These are phyloP conservation scores for Microthlaspi erraticum DNA, from an alignment of 345 rosid species.

Conservation along the genomic window DNA sequence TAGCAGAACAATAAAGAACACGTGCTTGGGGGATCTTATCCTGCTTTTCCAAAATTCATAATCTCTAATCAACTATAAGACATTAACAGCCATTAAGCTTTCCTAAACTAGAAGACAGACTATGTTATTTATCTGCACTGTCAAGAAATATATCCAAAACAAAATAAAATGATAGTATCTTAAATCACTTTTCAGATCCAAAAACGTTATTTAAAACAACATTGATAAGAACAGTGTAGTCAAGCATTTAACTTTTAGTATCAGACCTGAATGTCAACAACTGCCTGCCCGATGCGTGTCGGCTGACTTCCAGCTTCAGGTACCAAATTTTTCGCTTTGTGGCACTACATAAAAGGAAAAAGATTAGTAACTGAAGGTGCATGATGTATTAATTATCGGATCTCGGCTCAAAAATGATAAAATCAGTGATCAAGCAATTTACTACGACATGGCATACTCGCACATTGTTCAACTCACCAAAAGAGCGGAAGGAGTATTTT, in stretches of 20 bases:
- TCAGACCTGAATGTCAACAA: slow-evolving; percentile 94
- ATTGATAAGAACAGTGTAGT: slow-evolving; percentile 11
- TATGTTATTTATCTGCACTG: slow-evolving; percentile 31
- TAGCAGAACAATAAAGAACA: slow-evolving; percentile 97
- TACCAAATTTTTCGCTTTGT: slow-evolving; percentile 96
- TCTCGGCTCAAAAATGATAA: slow-evolving; percentile 5
- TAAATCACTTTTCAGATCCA: slow-evolving; percentile 13
- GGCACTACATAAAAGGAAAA: slow-evolving; percentile 71
- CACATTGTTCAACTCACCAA: slow-evolving; percentile 32
- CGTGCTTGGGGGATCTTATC: slow-evolving; percentile 95
- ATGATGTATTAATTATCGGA: slow-evolving; percentile 33
- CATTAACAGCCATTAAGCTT: slow-evolving; percentile 15
- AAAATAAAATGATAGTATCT: slow-evolving; percentile 17
- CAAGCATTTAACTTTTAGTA: slow-evolving; percentile 37
- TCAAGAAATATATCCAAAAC: slow-evolving; percentile 25
- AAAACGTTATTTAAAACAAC: slow-evolving; percentile 10
- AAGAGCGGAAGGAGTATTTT: not conserved
- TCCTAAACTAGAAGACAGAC: slow-evolving; percentile 15
- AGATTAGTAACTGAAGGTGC: slow-evolving; percentile 45
- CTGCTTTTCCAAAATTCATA: slow-evolving; percentile 57
- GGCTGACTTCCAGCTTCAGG: slow-evolving; percentile 99
- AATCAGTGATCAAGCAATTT: slow-evolving; percentile 25
- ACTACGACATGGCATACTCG: slow-evolving; percentile 29
- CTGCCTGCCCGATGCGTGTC: slow-evolving; percentile 97
- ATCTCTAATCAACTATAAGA: slow-evolving; percentile 36